These are phyloP conservation scores for Coccomyxa subellipsoidea DNA, from an alignment of 163 green algal species.

Conservation along the genomic window DNA sequence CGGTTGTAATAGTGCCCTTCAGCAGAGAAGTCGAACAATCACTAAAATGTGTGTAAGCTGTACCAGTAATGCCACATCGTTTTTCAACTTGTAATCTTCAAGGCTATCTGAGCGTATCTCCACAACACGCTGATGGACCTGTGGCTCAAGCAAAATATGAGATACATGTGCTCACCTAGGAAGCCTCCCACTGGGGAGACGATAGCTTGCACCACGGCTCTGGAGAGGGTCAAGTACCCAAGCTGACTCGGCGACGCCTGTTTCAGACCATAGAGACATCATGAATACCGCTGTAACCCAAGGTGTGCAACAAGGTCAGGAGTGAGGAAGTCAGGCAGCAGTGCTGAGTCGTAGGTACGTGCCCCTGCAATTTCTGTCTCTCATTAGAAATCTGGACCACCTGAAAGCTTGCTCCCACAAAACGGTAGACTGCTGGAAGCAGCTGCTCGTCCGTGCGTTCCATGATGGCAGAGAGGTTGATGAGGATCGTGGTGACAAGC, in stretches of 20 bases:
- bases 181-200: constrained; percentile 52
- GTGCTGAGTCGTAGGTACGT: background rate
- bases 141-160: too few species aligned
- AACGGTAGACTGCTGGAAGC: constrained; percentile 41
- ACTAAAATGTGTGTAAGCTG: too few species aligned
- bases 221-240: constrained; percentile 48
- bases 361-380: background rate
- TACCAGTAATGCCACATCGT: background rate
- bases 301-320: background rate
- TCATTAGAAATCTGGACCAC: constrained; percentile 28
- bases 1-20: constrained; percentile 35
- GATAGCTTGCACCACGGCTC: constrained; percentile 51
- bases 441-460: constrained; percentile 34
- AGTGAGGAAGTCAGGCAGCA: background rate
- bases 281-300: background rate
- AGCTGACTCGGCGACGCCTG: constrained; percentile 36
- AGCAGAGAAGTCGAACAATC: background rate
- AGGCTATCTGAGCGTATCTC: background rate
- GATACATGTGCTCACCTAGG: background rate
- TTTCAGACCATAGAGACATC: background rate
- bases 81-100: too few species aligned
- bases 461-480: constrained; percentile 15
- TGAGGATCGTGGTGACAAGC: constrained; percentile 2
- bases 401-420: constrained; percentile 44
- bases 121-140: background rate